Evolutionary conservation across 371 early-diverging fungal species (phyloP), one percentile per base, ranked within the genome.

Genomic region (Parasitella parasitica): DNA sequence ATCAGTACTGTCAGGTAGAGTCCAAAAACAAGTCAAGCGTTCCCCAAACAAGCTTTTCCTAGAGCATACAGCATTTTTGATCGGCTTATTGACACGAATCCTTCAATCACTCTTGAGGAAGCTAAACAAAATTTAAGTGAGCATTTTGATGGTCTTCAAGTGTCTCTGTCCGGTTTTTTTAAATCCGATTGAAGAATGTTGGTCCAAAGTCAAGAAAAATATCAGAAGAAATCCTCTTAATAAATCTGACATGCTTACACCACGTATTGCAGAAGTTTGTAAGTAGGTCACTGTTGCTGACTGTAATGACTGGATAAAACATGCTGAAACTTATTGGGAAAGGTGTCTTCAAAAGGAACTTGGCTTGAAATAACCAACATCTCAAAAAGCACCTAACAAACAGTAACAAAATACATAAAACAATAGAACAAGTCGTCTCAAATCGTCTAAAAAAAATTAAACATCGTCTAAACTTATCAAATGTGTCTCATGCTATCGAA

Each of bases 141-240:
- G 34, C 49, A 41, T 26, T 62, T 61, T 36, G 39, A 39, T 53
- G 54, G 36, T 26, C 55, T 62, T 24, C 55, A 55, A 50, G 32
- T 62, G 35, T 55, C 62, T 54, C 39, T 57, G 39, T 32, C 48
- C 30, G n/a, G n/a, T n/a, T n/a, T n/a, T 59, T 57, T 56, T 65
- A 34, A 65, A 59, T 27, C 66, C 66, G 4, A 59, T 65, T n/a
- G 55, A 65, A 59, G 56, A 59, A 39, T 65, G 58, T 39, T 59
- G 66, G 56, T 54, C 60, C 30, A 61, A 46, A 20, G 22, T 54
- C 41, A 53, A 60, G 43, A 61, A 52, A 39, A 61, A 54, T 41
- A 28, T 39, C 54, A 39, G 54, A 54, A 39, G 36, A 22, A 48
- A 43, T 38, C 38, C 38, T n/a, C 38, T 38, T 16, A n/a, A 38